Evolutionary conservation across 768 basidiomycete genomes (phyloP).

Genomic region (Suillus tomentosus): DNA sequence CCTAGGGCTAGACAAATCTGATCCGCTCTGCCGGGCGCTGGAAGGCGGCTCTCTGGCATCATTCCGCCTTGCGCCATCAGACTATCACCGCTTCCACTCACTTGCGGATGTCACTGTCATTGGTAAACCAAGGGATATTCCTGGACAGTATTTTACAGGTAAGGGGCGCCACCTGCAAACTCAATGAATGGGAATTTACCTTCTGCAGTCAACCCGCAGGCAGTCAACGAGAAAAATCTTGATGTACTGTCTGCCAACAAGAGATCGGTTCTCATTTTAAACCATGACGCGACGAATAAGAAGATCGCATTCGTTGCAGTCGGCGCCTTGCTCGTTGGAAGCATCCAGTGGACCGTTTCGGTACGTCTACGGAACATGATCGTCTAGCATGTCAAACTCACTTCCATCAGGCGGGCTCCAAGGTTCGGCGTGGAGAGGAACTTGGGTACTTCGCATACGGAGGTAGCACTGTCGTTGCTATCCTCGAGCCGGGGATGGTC

Average conservation of each 20-base stretch:
- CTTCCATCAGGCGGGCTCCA: conserved; percentile 40
- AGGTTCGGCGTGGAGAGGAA: conserved; percentile 65
- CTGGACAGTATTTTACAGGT: conserved; percentile 67
- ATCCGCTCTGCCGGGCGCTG: conserved; percentile 45
- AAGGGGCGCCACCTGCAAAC: conserved; percentile 8
- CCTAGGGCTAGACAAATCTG: conserved; percentile 45
- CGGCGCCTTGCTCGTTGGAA: conserved; percentile 81
- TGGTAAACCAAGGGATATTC: conserved; percentile 44
- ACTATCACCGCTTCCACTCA: conserved; percentile 82
- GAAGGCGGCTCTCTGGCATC: conserved; percentile 56
- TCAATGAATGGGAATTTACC: background rate
- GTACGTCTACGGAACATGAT: conserved; percentile 17
- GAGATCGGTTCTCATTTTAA: conserved; percentile 56
- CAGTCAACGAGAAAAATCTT: conserved; percentile 64
- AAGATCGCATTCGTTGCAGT: conserved; percentile 72
- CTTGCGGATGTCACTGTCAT: conserved; percentile 58
- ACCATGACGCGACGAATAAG: conserved; percentile 44
- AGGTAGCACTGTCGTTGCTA: conserved; percentile 66
- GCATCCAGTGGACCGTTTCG: conserved; percentile 61
- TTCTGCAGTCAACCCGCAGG: conserved; percentile 69
- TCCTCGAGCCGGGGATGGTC: conserved; percentile 57
- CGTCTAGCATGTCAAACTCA: background rate
- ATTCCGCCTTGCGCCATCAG: conserved; percentile 76
- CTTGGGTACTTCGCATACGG: conserved; percentile 74
- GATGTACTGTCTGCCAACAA: conserved; percentile 69